Base-by-base conservation (phyloP, 2,329 filamentous ascomycete species). In the Lecanicillium sp. region DNA sequence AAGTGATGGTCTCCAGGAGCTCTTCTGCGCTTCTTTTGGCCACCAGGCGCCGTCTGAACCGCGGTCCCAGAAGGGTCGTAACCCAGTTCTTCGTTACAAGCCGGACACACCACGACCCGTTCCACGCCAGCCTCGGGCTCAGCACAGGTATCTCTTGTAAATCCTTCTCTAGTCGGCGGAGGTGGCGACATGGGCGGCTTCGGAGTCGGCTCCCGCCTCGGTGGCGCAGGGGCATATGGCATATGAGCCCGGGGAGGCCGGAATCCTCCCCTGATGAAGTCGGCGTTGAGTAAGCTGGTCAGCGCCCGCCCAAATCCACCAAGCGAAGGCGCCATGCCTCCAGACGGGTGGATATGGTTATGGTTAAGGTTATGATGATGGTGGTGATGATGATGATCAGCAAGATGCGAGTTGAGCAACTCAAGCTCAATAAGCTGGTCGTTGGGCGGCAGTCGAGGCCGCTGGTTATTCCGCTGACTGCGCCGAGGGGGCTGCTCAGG, bases 31-130 rank as follows among this genome's bases (percentile, higher is more conserved):
- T 63, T 70, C 45, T 51, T 61, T 0, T 47, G 41, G 9, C 34
- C 18, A 3, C 44, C 43, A 12, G 48, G 47, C 37, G 29, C 31
- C 9, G 18, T 27, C 14, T 39, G 25, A 45, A 49, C 30, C 38
- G 42, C 4, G 41, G 29, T 5, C 45, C 49, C 15, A 1, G 64
- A 55, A 0, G 78, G 78, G 12, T 88, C 84, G 36, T 82, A 78
- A 5, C 86, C 83, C 13, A 98, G 65, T 60, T 96, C 90, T 42
- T 85, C 74, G 14, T 83, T 80, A 51, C 92, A 98, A 42, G 85
- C 85, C 0, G 90, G 85, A 56, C 92, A 98, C 1, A 95, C 71
- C 3, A 90, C 71, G 1, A 84, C 68, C 28, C 84, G 74, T 13
- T 86, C 78, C 27, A 86, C 81, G 29, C 67, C 74, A 15, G 49